Percentiles rank a stretch among this genome's conserved stretches.
Conservation (phyloP, 2,329 filamentous ascomycete genomes). For the Colletotrichum sp. region DNA sequence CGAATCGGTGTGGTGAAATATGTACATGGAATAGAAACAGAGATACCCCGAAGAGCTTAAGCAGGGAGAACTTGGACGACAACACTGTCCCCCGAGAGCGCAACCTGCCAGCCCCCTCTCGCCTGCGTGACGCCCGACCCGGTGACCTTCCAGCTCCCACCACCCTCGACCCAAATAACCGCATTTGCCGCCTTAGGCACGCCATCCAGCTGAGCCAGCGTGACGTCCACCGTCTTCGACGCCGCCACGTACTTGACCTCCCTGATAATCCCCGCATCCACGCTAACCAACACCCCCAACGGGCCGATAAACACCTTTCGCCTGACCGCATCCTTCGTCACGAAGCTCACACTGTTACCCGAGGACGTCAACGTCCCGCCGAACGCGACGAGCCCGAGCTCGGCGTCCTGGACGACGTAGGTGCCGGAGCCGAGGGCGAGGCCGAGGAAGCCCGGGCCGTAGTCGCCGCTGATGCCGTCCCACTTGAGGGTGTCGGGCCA, state of each 20-base stretch:
- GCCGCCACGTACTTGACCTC: slow-evolving; percentile 36
- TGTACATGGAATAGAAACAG: neutral
- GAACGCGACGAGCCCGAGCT: slow-evolving; percentile 52
- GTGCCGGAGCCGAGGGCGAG: slow-evolving; percentile 53
- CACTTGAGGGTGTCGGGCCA: slow-evolving; percentile 60
- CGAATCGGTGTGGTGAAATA: neutral
- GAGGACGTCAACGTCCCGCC: slow-evolving; percentile 44
- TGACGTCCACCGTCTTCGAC: slow-evolving; percentile 29
- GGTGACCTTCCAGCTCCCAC: slow-evolving; percentile 10
- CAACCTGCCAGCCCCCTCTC: slow-evolving; percentile 25
- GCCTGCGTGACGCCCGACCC: neutral
- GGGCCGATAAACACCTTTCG: slow-evolving; percentile 52
- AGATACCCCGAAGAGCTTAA: neutral
- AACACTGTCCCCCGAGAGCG: neutral
- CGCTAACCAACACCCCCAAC: slow-evolving; percentile 41
- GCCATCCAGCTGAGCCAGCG: slow-evolving; percentile 32
- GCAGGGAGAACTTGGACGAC: slow-evolving; percentile 32
- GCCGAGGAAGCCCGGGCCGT: slow-evolving; percentile 59
- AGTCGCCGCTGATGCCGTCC: slow-evolving; percentile 63
- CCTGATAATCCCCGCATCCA: slow-evolving; percentile 48
- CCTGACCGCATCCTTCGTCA: slow-evolving; percentile 50
- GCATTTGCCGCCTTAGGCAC: slow-evolving; percentile 31
- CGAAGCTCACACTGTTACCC: slow-evolving; percentile 35
- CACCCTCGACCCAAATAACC: slow-evolving; percentile 38
- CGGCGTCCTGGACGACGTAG: slow-evolving; percentile 50